phyloP scores from a whole-genome alignment of 2,329 filamentous ascomycete species.

The Scorias spongiosa region DNA sequence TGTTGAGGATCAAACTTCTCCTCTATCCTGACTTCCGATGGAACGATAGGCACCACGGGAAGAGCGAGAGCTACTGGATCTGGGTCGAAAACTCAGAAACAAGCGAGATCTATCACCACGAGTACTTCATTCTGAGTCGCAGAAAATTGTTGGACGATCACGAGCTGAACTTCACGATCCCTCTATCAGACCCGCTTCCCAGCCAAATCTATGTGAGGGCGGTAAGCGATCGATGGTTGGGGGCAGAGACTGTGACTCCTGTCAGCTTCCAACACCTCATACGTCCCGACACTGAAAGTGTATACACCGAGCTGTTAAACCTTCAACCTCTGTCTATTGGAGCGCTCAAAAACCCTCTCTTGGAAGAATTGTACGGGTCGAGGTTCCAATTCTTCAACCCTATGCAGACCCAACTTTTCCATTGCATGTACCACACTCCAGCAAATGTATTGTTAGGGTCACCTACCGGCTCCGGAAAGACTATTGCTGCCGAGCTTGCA shows the following conservation, averaged over 20 bases:
- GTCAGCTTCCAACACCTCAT: constrained; percentile 98
- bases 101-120: constrained; percentile 92
- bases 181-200: constrained; percentile 79
- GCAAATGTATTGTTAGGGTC: constrained; percentile 90
- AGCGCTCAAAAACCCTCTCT: constrained; percentile 68
- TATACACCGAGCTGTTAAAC: constrained; percentile 88
- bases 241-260: constrained; percentile 85
- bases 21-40: constrained; percentile 83
- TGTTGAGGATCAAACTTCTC: constrained; percentile 75
- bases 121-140: constrained; percentile 85
- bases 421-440: constrained; percentile 82
- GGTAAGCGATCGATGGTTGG: constrained; percentile 90
- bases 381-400: constrained; percentile 96
- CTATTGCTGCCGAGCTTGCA: constrained; percentile 83
- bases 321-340: constrained; percentile 77
- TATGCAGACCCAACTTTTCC: constrained; percentile 98
- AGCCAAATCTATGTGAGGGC: constrained; percentile 92
- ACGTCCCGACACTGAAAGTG: constrained; percentile 88
- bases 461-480: constrained; percentile 94
- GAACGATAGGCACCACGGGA: constrained; percentile 89
- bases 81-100: constrained; percentile 99
- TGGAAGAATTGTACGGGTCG: constrained; percentile 79
- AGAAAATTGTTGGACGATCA: constrained; percentile 91
- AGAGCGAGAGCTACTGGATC: constrained; percentile 92
- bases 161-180: constrained; percentile 95